Evolutionary conservation across 2,329 filamentous ascomycete genomes (phyloP), one percentile per base, ranked within the genome.

Genomic region (Fusarium sp.): DNA sequence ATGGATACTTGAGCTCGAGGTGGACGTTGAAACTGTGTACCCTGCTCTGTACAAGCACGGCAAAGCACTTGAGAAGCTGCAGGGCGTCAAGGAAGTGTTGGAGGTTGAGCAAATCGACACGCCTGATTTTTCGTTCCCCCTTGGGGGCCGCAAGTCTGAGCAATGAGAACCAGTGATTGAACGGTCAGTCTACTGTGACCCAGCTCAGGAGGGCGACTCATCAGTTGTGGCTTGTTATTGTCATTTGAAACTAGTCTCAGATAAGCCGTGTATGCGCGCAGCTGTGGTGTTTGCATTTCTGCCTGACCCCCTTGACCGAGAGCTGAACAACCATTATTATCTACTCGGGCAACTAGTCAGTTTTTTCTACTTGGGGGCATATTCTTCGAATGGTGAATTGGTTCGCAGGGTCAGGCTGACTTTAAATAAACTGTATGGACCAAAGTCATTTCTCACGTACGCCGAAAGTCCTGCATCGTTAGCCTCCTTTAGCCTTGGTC

Each of bases 11-110:
- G 52, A 67, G 4, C 25, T 52, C 0, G 57, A 50, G 0, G 59
- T 78, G 16, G 64, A 77, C 2, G 4, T 77, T 60, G 41, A 71
- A 20, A 56, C 25, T 2, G 61, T 65, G 1, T 77, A 71, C 20
- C 59, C 66, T 1, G n/a, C 32, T 2, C 76, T 71, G 0, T 41
- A 37, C 11, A 39, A 11, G 0, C 68, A 70, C 10, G 57, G 68
- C 0, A 23, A n/a, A 0, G 35, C 35, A 3, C 25, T 67, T 1
- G 76, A 76, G 57, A 50, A 10, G 1, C 2, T 75, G 1, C 11
- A 67, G 2, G 76, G 76, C 0, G 5, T 78, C 0, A 50, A 34
- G 43, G 64, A 69, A 1, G 71, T 64, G 0, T 30, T 73, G 6
- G 14, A 43, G 58, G 64, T 3, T 13, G 67, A 78, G 59, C 57